A percentile compares a stretch with the other conserved stretches of the same genome.
Evolutionary conservation across 257 asterid species (phyloP).

Genomic region (Scutellaria minor): DNA sequence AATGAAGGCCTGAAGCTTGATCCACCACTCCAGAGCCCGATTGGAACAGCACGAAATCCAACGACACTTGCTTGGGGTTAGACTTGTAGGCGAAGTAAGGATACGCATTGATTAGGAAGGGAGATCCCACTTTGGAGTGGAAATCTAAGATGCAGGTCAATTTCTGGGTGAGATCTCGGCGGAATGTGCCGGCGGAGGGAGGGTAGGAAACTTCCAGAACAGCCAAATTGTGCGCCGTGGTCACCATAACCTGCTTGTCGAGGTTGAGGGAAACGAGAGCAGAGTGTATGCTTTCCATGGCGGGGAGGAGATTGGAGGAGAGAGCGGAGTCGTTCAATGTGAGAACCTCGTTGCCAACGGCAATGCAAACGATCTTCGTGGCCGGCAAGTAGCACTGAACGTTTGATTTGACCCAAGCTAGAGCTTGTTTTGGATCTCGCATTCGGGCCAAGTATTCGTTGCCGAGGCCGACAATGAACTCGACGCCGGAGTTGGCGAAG

Average conservation of each 20-base stretch:
- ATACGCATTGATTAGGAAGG: slow-evolving; percentile 75
- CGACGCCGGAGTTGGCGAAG: slow-evolving; percentile 78
- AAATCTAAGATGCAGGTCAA: slow-evolving; percentile 61
- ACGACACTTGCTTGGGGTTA: slow-evolving; percentile 60
- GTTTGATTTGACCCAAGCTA: slow-evolving; percentile 66
- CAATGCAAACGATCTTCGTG: slow-evolving; percentile 71
- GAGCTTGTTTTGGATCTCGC: slow-evolving; percentile 64
- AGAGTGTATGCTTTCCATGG: slow-evolving; percentile 68
- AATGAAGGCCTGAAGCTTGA: slow-evolving; percentile 55
- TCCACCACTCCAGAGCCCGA: slow-evolving; percentile 56
- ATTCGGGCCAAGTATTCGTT: slow-evolving; percentile 60
- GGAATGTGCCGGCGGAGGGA: slow-evolving; percentile 78
- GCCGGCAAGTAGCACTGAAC: slow-evolving; percentile 68
- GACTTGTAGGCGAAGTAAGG: slow-evolving; percentile 83
- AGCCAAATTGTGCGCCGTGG: slow-evolving; percentile 82
- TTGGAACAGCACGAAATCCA: slow-evolving; percentile 70
- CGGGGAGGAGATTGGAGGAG: slow-evolving; percentile 67
- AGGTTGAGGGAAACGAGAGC: slow-evolving; percentile 65
- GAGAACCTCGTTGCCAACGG: slow-evolving; percentile 83
- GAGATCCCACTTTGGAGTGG: slow-evolving; percentile 66
- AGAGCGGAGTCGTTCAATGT: slow-evolving; percentile 64
- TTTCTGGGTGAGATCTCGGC: slow-evolving; percentile 51
- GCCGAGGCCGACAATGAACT: slow-evolving; percentile 72
- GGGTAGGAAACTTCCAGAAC: slow-evolving; percentile 75
- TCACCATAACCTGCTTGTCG: slow-evolving; percentile 61